phyloP scores from a whole-genome alignment of 2,329 filamentous ascomycete species.

The Claviceps sorghi region DNA sequence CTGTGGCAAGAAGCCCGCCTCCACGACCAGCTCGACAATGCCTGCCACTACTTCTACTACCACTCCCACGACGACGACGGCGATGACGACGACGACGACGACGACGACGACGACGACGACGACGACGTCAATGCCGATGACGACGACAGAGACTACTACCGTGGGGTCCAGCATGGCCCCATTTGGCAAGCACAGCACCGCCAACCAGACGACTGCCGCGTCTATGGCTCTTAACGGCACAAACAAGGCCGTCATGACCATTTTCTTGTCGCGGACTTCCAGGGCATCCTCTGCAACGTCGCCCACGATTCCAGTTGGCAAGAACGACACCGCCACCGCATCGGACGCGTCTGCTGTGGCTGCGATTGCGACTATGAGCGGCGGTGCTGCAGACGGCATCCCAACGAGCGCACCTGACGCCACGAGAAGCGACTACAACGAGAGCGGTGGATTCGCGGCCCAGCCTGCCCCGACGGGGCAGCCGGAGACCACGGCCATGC shows the following conservation, averaged over 20 bases:
- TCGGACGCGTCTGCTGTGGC: not conserved
- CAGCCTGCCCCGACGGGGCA: conserved; percentile 1
- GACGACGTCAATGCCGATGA: not conserved
- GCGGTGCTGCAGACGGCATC: not conserved
- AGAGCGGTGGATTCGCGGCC: not conserved
- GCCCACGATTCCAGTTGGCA: not conserved
- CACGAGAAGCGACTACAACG: not conserved
- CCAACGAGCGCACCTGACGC: not conserved
- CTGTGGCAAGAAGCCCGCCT: conserved; percentile 13
- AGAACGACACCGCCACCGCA: not conserved
- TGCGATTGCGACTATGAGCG: not conserved
- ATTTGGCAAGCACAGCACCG: not conserved
- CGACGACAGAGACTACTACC: not conserved
- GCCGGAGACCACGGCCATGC: conserved; percentile 5
- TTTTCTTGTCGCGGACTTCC: not conserved
- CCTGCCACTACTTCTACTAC: not conserved
- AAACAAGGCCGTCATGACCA: not conserved
- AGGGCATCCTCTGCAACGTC: not conserved
- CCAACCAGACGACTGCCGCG: not conserved
- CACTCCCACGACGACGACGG: not conserved
- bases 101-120: not conserved
- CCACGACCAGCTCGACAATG: conserved; percentile 7
- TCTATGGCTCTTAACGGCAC: too few relatives aligned
- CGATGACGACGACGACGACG: not conserved
- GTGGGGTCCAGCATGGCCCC: not conserved